phyloP scores from a whole-genome alignment of 1,139 yeast genomes.

The Lodderomyces elongisporus region DNA sequence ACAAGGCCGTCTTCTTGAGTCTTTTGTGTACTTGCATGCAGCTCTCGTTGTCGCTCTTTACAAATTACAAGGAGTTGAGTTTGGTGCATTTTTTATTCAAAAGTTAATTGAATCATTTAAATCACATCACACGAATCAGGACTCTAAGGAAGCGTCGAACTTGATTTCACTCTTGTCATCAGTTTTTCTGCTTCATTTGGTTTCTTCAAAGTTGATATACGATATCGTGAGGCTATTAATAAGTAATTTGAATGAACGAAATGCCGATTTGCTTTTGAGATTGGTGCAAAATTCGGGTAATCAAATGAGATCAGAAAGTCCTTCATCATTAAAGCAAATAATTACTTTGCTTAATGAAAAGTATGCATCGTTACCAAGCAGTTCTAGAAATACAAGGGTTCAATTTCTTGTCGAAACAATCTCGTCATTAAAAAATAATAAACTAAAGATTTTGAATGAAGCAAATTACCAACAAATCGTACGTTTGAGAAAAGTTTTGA shows the following conservation, averaged over 20 bases:
- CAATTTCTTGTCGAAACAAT: conserved; percentile 82
- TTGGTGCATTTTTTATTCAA: conserved; percentile 86
- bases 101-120: conserved; percentile 65
- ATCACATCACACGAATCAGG: conserved; percentile 22
- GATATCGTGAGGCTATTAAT: conserved; percentile 64
- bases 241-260: conserved; percentile 55
- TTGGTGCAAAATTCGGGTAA: conserved; percentile 74
- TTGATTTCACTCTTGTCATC: conserved; percentile 70
- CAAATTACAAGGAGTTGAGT: conserved; percentile 76
- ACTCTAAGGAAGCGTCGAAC: conserved; percentile 59
- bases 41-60: conserved; percentile 72
- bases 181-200: conserved; percentile 70
- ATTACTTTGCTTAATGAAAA: conserved; percentile 52
- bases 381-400: conserved; percentile 55
- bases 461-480: conserved; percentile 47
- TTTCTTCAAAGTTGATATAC: conserved; percentile 69
- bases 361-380: conserved; percentile 28
- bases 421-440: conserved; percentile 80
- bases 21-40: conserved; percentile 76
- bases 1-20: conserved; percentile 65
- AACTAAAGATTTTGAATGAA: conserved; percentile 51
- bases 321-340: conserved; percentile 77
- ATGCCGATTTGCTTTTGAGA: conserved; percentile 73
- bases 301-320: conserved; percentile 86
- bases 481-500: conserved; percentile 66